Percentiles rank a stretch among this genome's conserved stretches.
These are phyloP conservation scores for Polyporus tsugae DNA, from an alignment of 1,284 basidiomycete species.

Conservation along the genomic window DNA sequence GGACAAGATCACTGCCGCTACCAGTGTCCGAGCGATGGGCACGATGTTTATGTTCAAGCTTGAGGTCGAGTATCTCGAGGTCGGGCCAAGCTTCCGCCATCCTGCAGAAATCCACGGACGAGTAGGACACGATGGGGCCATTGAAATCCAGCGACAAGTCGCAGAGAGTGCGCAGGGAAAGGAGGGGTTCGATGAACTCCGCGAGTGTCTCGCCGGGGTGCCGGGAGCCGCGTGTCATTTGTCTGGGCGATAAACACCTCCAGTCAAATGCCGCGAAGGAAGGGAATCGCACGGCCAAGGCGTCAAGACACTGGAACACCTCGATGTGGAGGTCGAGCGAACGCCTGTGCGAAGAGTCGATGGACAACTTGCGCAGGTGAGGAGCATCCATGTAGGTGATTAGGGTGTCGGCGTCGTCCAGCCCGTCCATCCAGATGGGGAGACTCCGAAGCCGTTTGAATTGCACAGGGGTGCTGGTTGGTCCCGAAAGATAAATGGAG, in stretches of 20 bases:
- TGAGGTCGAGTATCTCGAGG: not conserved
- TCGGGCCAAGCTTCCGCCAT: constrained; percentile 6
- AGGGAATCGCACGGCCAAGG: not conserved
- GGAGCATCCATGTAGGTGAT: not conserved
- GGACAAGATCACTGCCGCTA: too few species aligned
- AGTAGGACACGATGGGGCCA: not conserved
- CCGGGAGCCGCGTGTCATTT: not conserved
- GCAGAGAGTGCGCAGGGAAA: not conserved
- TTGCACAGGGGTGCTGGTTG: not conserved
- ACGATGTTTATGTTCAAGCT: too few species aligned
- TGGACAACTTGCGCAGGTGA: not conserved
- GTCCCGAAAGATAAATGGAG: not conserved
- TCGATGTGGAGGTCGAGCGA: not conserved
- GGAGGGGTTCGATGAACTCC: not conserved
- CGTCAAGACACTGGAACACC: not conserved
- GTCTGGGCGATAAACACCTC: not conserved
- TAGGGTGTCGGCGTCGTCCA: not conserved
- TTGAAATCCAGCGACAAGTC: not conserved
- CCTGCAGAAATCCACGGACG: not conserved
- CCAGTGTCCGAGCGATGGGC: too few species aligned
- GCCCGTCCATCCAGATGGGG: not conserved
- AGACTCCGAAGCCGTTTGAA: not conserved
- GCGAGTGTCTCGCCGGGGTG: not conserved
- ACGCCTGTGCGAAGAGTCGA: not conserved
- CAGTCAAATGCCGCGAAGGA: not conserved